phyloP scores from a whole-genome alignment of 176 grass and related monocot species.

The Avena eriantha region DNA sequence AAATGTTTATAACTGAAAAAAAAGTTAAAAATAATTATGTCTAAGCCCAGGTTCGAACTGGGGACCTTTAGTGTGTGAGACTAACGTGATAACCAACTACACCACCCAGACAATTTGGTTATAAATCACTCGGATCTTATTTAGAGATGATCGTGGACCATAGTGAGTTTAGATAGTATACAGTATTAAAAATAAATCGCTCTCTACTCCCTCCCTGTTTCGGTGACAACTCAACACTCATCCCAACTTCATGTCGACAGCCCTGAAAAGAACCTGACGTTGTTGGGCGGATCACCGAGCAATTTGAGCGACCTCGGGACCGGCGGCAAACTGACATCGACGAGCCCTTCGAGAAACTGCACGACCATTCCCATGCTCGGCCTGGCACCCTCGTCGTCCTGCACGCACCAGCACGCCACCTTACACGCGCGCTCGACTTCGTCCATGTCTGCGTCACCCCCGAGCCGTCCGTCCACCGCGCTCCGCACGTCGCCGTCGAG shows the following conservation, averaged over 20 bases:
- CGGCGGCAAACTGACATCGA: slow-evolving; percentile 47
- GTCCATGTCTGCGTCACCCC: slow-evolving; percentile 14
- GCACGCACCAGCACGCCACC: slow-evolving; percentile 65
- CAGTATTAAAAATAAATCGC: no score
- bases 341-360: slow-evolving; percentile 50
- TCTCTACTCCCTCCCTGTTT: neutral
- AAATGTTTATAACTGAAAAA: no score
- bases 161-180: no score
- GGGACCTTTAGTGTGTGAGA: slow-evolving; percentile 91
- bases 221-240: neutral
- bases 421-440: slow-evolving; percentile 54
- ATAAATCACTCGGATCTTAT: no score
- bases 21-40: neutral
- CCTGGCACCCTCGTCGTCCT: slow-evolving; percentile 45
- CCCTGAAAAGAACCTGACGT: slow-evolving; percentile 51
- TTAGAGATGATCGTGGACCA: no score
- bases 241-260: slow-evolving; percentile 16
- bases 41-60: slow-evolving; percentile 76
- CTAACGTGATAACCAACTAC: slow-evolving; percentile 96
- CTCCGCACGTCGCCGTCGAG: slow-evolving; percentile 30
- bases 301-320: slow-evolving; percentile 55
- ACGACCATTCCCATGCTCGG: slow-evolving; percentile 50
- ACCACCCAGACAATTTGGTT: slow-evolving; percentile 44
- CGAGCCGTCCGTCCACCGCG: slow-evolving; percentile 38
- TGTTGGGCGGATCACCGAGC: slow-evolving; percentile 42